phyloP scores from a whole-genome alignment of 1,284 basidiomycete genomes.

The Irpex lacteus region DNA sequence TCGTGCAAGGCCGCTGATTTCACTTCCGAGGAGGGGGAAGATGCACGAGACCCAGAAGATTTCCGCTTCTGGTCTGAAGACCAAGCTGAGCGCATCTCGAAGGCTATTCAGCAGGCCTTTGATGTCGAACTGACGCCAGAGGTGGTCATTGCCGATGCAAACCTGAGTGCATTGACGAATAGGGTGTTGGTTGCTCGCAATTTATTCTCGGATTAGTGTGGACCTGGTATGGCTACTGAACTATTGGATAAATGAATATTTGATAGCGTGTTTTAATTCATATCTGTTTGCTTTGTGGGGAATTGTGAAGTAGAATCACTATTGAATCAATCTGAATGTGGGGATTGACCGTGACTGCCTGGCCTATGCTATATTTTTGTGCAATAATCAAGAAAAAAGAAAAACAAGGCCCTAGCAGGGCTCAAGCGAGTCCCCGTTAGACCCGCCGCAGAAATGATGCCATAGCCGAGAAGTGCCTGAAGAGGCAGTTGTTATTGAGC shows the following conservation, averaged over 20 bases:
- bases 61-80: conserved; percentile 91
- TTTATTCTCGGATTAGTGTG: conserved; percentile 40
- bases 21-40: conserved; percentile 23
- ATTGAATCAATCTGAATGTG: too few relatives aligned
- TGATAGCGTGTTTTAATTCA: background rate
- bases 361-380: too few relatives aligned
- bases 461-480: too few relatives aligned
- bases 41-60: conserved; percentile 78
- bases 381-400: too few relatives aligned
- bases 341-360: too few relatives aligned
- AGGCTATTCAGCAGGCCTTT: conserved; percentile 77
- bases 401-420: too few relatives aligned
- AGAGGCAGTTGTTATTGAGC: too few relatives aligned
- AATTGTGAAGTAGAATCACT: background rate
- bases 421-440: too few relatives aligned
- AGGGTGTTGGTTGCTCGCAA: conserved; percentile 83
- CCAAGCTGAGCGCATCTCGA: conserved; percentile 87
- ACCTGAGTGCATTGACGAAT: conserved; percentile 78
- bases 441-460: too few relatives aligned
- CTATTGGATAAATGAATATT: background rate
- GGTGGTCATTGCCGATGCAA: conserved; percentile 92
- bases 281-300: background rate
- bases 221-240: background rate
- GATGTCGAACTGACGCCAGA: conserved; percentile 86
- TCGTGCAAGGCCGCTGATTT: conserved; percentile 47